Percentiles rank a stretch among this genome's conserved stretches.
phyloP scores from a whole-genome alignment of 345 rosid species.

The Adansonia digitata region DNA sequence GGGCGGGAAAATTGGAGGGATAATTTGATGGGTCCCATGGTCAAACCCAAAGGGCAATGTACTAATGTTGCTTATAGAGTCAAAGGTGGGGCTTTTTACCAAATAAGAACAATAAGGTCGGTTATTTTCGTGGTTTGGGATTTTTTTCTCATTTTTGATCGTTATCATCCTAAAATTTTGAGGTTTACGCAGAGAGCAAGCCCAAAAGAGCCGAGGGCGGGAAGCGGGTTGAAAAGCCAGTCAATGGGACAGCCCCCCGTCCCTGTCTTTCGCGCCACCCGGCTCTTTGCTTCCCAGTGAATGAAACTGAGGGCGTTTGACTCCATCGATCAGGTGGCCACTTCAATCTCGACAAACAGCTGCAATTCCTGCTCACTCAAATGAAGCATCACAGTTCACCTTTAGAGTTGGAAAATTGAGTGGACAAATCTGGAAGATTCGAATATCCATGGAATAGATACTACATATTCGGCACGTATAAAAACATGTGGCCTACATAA shows the following conservation, averaged over 20 bases:
- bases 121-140: neutral
- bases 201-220: too few species aligned
- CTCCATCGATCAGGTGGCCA: neutral
- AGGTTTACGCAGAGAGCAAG: neutral
- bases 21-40: neutral
- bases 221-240: too few species aligned
- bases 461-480: neutral
- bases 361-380: neutral
- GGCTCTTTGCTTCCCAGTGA: too few species aligned
- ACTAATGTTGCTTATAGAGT: neutral
- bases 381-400: too few species aligned
- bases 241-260: too few species aligned
- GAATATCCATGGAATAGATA: neutral
- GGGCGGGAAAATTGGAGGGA: constrained; percentile 15
- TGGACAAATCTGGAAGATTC: neutral
- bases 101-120: too few species aligned
- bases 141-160: neutral
- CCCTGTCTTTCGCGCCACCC: too few species aligned
- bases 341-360: neutral
- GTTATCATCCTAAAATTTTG: neutral
- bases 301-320: too few species aligned
- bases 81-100: neutral
- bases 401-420: neutral
- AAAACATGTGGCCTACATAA: neutral
- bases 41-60: neutral